Evolutionary conservation across 305 asterid species (phyloP), one percentile per base, ranked within the genome.

Genomic region (Fraxinus velutina): DNA sequence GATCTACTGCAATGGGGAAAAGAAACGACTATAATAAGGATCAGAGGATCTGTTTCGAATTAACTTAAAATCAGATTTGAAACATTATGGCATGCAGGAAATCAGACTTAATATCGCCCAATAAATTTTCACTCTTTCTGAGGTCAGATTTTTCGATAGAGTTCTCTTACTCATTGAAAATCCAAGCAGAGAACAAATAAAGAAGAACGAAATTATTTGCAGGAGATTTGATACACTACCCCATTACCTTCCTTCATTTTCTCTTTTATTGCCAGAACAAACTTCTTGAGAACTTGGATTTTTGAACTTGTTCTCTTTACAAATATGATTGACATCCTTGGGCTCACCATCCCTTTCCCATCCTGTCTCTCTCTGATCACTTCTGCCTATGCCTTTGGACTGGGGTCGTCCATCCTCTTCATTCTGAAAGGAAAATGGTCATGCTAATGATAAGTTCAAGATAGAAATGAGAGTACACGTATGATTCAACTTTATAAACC

Each of bases 281-380:
- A 85, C 83, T 77, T 85, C 91, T 72, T 79, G 88, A 62, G 89
- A 88, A 83, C 89, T 87, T 86, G 86, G 88, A 42, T 85, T 88
- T 83, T 87, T 89, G 79, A 86, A 90, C 80, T 86, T 89, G 77
- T 90, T 89, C 86, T 87, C 90, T 62, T 84, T 87, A 19, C 33
- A 85, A 60, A 82, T 88, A 77, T 84, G 88, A 78, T 85, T 83
- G 50, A 37, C 82, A 7, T 87, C 88, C 55, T 79, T 84, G 71
- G 84, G 57, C 78, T 86, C 88, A 77, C 80, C 90, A 73, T 86
- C 89, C 81, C 88, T 89, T 55, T 87, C 90, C 22, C 33, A 70
- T 81, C 22, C 79, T 77, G 30, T 6, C 78, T 2, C 77, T 77
- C 22, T 33, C 42, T 30, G 75, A 9, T 27, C 78, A 2, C 21